Evolutionary conservation across 345 rosid genomes (phyloP), one percentile per base, ranked within the genome.

Genomic region (Salix dunnii): DNA sequence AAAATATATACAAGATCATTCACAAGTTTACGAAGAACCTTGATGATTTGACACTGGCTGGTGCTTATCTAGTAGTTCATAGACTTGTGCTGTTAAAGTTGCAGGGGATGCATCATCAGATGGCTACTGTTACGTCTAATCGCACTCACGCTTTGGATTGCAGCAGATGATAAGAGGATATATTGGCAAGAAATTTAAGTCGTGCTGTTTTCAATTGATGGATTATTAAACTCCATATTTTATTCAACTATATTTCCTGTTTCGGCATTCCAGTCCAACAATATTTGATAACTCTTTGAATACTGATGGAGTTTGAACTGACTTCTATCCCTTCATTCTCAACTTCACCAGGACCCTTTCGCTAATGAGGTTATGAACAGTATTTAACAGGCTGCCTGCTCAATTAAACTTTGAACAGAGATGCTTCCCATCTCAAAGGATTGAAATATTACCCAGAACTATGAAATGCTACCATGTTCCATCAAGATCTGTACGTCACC

Each of bases 401-500:
- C 66, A 2, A 27, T 74, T 65, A 25, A n/a, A 8, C 43, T 76
- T 16, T n/a, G 28, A 75, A 68, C 58, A 2, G 58, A 6, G 21
- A 31, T 6, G 65, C 33, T 28, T 12, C 60, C 42, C 11, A n/a
- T 51, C 51, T 73, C 58, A 12, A 21, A 43, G 38, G 31, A 43
- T 31, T 53, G 3, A 8, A 38, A 17, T 30, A 51, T 60, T 2
- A 9, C 30, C 53, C 67, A 25, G 64, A 67, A 38, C 77, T 12
- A 46, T 21, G 27, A 67, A 69, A 53, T 61, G 72, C 84, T 83
- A 86, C 85, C 88, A 88, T 58, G 89, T 82, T 71, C 99, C 96
- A 72, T 91, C 96, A 38, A 93, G 88, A 79, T 96, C 98, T 0
- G 96, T 91, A 83, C 91, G 91, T 97, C 99, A 96, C 70, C 99